Conservation (phyloP, 1,284 basidiomycete genomes). For the Anthracocystis walkeri region DNA sequence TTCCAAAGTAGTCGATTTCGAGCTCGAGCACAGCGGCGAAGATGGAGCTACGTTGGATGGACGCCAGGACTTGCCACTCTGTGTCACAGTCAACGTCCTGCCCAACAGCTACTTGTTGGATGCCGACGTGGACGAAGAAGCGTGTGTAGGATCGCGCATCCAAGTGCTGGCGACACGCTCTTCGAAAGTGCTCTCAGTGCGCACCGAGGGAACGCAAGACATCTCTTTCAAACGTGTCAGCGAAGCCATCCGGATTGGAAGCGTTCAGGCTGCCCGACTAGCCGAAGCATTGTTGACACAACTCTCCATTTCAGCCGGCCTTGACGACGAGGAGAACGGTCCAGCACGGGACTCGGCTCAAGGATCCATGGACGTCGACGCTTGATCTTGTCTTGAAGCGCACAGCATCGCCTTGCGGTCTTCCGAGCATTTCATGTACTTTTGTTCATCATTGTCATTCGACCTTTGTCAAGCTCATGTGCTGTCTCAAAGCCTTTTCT, state of each 20-base stretch:
- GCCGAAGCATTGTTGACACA: constrained; percentile 37
- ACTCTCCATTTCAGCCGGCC: constrained; percentile 16
- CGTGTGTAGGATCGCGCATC: constrained; percentile 45
- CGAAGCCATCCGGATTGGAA: constrained; percentile 43
- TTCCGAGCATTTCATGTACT: constrained; percentile 10
- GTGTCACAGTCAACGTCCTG: constrained; percentile 60
- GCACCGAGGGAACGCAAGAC: constrained; percentile 39
- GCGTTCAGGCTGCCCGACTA: constrained; percentile 41
- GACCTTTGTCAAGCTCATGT: too few relatives aligned
- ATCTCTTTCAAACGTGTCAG: constrained; percentile 46
- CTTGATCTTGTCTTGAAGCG: not conserved
- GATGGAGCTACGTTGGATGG: constrained; percentile 50
- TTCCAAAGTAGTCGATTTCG: constrained; percentile 59
- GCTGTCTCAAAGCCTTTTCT: too few relatives aligned
- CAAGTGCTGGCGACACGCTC: constrained; percentile 53
- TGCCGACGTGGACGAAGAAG: constrained; percentile 60
- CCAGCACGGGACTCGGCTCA: constrained; percentile 8
- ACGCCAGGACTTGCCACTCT: constrained; percentile 57
- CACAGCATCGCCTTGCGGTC: not conserved
- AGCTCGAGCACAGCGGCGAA: constrained; percentile 56
- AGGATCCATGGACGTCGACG: constrained; percentile 32
- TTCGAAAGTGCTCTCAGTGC: constrained; percentile 45
- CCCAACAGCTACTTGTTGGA: constrained; percentile 57
- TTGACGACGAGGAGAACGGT: constrained; percentile 25
- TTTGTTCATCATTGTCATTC: constrained; percentile 1